Conservation (phyloP, 257 asterid species). For the Nyctanthes arbortristis region DNA sequence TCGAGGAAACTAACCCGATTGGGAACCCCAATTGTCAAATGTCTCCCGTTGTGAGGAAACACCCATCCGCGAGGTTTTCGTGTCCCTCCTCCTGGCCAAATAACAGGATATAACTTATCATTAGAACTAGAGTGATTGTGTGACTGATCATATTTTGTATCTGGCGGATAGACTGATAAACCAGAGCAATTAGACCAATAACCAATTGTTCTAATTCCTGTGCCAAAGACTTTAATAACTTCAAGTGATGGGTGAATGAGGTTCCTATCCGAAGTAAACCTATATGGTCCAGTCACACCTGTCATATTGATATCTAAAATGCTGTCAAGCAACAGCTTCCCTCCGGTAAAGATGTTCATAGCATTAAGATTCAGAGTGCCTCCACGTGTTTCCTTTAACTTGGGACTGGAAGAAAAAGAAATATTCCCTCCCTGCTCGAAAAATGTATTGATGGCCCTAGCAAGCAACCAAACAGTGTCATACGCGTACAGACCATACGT, state of each 20-base stretch:
- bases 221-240: constrained; percentile 58
- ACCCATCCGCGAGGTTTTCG: constrained; percentile 69
- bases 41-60: constrained; percentile 50
- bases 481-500: constrained; percentile 55
- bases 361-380: constrained; percentile 34
- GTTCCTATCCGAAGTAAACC: constrained; percentile 42
- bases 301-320: constrained; percentile 47
- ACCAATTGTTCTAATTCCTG: constrained; percentile 40
- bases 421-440: constrained; percentile 38
- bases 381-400: constrained; percentile 18
- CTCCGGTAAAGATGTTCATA: constrained; percentile 52
- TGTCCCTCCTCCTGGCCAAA: constrained; percentile 64
- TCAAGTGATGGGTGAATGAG: constrained; percentile 54
- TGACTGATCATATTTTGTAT: constrained; percentile 32
- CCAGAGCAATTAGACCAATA: constrained; percentile 66
- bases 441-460: constrained; percentile 56
- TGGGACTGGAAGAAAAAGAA: constrained; percentile 48
- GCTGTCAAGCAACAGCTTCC: constrained; percentile 33
- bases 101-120: constrained; percentile 29
- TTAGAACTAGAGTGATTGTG: constrained; percentile 42
- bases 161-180: constrained; percentile 51
- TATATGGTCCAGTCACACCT: constrained; percentile 55
- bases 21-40: constrained; percentile 58
- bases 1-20: constrained; percentile 47
- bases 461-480: constrained; percentile 69